Conservation (phyloP, 1,139 yeast species). For the Scheffersomyces quercinus region DNA sequence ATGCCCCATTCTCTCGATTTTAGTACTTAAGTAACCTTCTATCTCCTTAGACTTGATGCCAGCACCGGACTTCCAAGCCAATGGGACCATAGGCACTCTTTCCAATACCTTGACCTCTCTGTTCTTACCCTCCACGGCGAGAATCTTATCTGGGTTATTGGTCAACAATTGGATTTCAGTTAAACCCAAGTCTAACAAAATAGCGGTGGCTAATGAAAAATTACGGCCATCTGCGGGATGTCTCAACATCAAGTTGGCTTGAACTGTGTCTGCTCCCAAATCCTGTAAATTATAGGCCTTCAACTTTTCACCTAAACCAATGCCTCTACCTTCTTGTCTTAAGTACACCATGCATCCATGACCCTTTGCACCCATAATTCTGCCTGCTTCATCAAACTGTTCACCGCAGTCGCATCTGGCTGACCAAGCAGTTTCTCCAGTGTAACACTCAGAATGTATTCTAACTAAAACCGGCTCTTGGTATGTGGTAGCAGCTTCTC, state of each 20-base stretch:
- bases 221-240: slow-evolving; percentile 98
- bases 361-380: slow-evolving; percentile 82
- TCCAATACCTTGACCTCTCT: slow-evolving; percentile 70
- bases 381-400: slow-evolving; percentile 97
- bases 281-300: slow-evolving; percentile 97
- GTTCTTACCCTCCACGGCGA: slow-evolving; percentile 87
- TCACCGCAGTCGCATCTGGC: slow-evolving; percentile 99
- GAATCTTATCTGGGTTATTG: slow-evolving; percentile 93
- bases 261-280: slow-evolving; percentile 97
- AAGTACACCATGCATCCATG: slow-evolving; percentile 93
- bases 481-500: slow-evolving; percentile 36
- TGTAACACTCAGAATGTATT: slow-evolving; percentile 96
- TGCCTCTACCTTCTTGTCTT: slow-evolving; percentile 98
- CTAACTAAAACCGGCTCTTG: slow-evolving; percentile 60
- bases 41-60: slow-evolving; percentile 86
- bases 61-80: slow-evolving; percentile 69
- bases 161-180: slow-evolving; percentile 75
- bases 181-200: slow-evolving; percentile 79
- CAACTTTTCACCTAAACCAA: slow-evolving; percentile 93
- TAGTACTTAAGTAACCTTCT: slow-evolving; percentile 89
- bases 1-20: slow-evolving; percentile 97
- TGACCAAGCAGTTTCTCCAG: slow-evolving; percentile 99
- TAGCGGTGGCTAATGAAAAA: slow-evolving; percentile 91
- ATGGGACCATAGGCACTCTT: slow-evolving; percentile 94
- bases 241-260: slow-evolving; percentile 86